Base-by-base conservation (phyloP, 2,329 filamentous ascomycete species). In the Phyllosticta citribraziliensis region DNA sequence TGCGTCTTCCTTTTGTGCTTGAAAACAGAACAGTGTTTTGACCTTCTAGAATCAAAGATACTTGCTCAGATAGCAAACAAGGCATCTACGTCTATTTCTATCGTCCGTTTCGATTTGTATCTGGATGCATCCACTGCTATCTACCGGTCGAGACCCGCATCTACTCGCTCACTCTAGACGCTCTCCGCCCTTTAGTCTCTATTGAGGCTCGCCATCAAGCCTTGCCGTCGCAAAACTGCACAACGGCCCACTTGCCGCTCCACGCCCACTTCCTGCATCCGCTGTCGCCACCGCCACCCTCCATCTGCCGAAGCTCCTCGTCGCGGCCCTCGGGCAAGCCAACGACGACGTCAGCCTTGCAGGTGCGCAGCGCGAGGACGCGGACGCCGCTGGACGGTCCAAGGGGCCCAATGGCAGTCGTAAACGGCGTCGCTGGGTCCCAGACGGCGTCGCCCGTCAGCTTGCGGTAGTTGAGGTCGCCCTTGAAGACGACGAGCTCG, bases 221-320 rank as follows among this genome's bases (percentile, higher is more conserved):
- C 72, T 88, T 88, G 0, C 88, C 88, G 66, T 87, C 82, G 54
- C 82, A 91, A 68, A 92, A 91, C 30, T 89, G 91, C 4, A 96
- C 86, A n/a, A 97, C 91, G 5, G 93, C 93, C 89, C 90, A 97
- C 75, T 97, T 97, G 52, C 93, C 93, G 70, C 84, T 88, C 92
- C 92, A 97, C 0, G 91, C 92, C 93, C 93, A 97, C 73, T 89
- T 88, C 61, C 94, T 82, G 24, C 84, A 82, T 61, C 73, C 88
- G 74, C 66, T 82, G 64, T 91, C 86, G 17, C 86, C 88, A 3
- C 88, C 89, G 1, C 88, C 89, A 17, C 81, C 85, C 58, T 89
- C 85, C 58, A 77, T 81, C 9, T 82, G 79, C 66, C 82, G 85
- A 58, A 97, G 78, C 72, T 86, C 84, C 76, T 97, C 91, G 70